These are phyloP conservation scores for Metschnikowia kofuensis DNA, from an alignment of 805 yeast genomes.

Conservation along the genomic window DNA sequence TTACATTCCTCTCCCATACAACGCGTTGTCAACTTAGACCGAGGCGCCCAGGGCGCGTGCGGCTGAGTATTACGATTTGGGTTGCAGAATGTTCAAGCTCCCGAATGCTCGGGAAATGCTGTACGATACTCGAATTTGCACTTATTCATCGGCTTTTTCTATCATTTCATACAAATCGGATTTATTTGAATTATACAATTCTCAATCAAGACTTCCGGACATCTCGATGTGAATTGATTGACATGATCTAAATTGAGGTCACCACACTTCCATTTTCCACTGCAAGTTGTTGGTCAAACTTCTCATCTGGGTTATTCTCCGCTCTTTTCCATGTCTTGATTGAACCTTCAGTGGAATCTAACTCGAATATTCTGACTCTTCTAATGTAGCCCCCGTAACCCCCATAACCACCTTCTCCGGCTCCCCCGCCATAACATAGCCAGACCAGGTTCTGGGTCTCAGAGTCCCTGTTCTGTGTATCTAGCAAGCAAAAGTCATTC, in stretches of 20 bases:
- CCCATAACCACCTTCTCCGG: slow-evolving; percentile 95
- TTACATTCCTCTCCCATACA: slow-evolving; percentile 2
- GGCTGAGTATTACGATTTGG: not conserved
- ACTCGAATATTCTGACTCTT: slow-evolving; percentile 67
- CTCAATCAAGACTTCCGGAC: no score
- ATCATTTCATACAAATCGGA: no score
- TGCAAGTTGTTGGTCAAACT: slow-evolving; percentile 50
- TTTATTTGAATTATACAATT: no score
- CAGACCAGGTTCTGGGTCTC: slow-evolving; percentile 48
- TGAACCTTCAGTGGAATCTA: slow-evolving; percentile 48
- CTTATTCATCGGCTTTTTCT: no score
- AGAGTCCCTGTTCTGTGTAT: slow-evolving; percentile 31
- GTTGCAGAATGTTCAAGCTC: not conserved
- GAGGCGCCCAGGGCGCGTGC: not conserved
- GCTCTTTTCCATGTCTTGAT: slow-evolving; percentile 73
- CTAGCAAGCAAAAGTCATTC: slow-evolving; percentile 81
- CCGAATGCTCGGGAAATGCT: no score
- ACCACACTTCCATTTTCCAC: slow-evolving; percentile 17
- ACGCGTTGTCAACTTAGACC: not conserved
- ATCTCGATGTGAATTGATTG: not conserved
- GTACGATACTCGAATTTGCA: no score
- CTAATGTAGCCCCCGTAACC: slow-evolving; percentile 90
- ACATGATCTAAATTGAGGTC: not conserved
- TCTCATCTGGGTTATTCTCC: slow-evolving; percentile 49
- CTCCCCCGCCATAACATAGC: slow-evolving; percentile 93